Base-by-base conservation (phyloP, 1,139 yeast species). In the Spathaspora sp. region DNA sequence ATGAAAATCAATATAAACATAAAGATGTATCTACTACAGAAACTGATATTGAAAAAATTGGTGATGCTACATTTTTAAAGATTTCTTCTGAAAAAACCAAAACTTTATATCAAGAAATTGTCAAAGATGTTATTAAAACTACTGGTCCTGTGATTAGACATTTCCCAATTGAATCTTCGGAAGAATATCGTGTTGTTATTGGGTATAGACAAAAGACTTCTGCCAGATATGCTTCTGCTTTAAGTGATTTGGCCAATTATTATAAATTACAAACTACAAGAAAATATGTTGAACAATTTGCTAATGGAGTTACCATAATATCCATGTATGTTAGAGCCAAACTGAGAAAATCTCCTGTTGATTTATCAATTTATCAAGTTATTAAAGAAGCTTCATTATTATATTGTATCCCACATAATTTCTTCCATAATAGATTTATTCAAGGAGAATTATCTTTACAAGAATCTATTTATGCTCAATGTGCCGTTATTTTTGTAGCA, bases 61-160 rank as follows among this genome's bases (percentile, higher is more conserved):
- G 95, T 48, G 99, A 93, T 69, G 68, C 72, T 51, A 82, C 91
- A 9, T 91, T 91, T 70, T 76, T 80, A 65, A 82, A 85, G 55
- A 88, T 87, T 59, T 90, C 95, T 38, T 81, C 96, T 2, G 74
- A 72, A 26, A 88, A 89, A 64, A 91, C 97, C 43, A 89, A 88
- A 68, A 67, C 74, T 48, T 72, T 91, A 45, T 93, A 91, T 68
- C 79, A 86, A 47, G 82, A 82, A 45, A 78, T 93, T 52, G 83
- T 91, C 63, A 68, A 75, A 44, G 81, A 84, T 59, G 93, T 85
- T n/a, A 74, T 79, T 45, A 72, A 72, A 49, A 84, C 93, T 54
- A 86, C 91, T 47, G 98, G 98, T 48, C 98, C 99, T 16, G 96
- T 90, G 27, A 89, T 93, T 61, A 91, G 86, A 68, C 88, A 89